A percentile compares a stretch with the other conserved stretches of the same genome.
phyloP scores from a whole-genome alignment of 1,284 basidiomycete genomes.

The Stereum hirsutum region DNA sequence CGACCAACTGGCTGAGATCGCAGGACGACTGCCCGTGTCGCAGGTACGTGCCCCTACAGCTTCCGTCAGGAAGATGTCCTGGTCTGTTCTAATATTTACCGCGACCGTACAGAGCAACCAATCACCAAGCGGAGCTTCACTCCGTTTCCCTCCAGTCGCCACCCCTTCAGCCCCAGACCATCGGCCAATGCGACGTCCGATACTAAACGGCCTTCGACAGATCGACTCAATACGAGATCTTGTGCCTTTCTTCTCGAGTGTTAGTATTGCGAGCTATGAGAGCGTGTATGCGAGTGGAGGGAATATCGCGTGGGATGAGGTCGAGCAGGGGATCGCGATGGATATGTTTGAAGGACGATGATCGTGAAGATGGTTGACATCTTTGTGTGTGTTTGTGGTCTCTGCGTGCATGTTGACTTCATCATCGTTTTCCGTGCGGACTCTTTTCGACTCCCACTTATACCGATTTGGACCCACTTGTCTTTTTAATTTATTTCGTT shows the following conservation, averaged over 20 bases:
- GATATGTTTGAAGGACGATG: conserved; percentile 83
- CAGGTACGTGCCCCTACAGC: conserved; percentile 23
- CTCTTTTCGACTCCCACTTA: too few species aligned
- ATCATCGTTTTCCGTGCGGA: too few species aligned
- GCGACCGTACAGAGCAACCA: too few species aligned
- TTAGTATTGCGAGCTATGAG: conserved; percentile 86
- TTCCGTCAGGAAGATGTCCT: too few species aligned
- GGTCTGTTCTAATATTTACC: too few species aligned
- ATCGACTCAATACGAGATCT: conserved; percentile 80
- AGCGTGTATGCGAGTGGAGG: conserved; percentile 76
- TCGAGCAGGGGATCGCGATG: conserved; percentile 70
- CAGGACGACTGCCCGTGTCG: conserved; percentile 48
- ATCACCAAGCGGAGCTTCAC: not conserved
- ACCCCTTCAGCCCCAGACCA: conserved; percentile 15
- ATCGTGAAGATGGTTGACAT: conserved; percentile 3
- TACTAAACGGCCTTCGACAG: conserved; percentile 56
- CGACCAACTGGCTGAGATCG: conserved; percentile 83
- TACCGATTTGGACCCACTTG: too few species aligned
- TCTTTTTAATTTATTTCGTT: too few species aligned
- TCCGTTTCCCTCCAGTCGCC: conserved; percentile 4
- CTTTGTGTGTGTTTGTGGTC: too few species aligned
- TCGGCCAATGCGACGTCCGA: conserved; percentile 57
- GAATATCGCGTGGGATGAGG: conserved; percentile 78
- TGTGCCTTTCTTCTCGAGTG: conserved; percentile 79
- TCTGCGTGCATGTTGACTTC: too few species aligned